Evolutionary conservation across 2,329 filamentous ascomycete species (phyloP), one percentile per base, ranked within the genome.

Genomic region (Xylariaceae sp.): DNA sequence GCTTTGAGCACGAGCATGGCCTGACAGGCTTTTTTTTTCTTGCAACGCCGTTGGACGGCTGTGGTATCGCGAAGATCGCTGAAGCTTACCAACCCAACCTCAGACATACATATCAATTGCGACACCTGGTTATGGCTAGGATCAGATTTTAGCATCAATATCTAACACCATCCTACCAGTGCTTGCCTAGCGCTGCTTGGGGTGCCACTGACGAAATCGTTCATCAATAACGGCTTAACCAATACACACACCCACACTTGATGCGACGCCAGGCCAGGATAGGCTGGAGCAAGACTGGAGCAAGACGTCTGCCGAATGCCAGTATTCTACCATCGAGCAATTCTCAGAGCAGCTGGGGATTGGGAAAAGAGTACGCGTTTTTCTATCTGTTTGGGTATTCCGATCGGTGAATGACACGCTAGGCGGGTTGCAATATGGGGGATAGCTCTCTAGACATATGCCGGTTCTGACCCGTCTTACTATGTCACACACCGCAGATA

Each of bases 401-500:
- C 24, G 37, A 23, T 11, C 29, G 36, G 30, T 35, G 16, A 46
- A 29, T 42, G 26, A 39, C n/a, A 43, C 20, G 27, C 26, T 20
- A 13, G 21, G 27, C 10, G 13, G 30, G 24, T 50, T 57, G 50
- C 41, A 54, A 54, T 39, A 57, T 57, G 54, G 54, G 39, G 40
- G 20, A 50, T 50, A 57, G 45, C 18, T 20, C 30, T 42, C 10
- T 50, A 50, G 42, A n/a, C 29, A 46, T 57, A 30, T 13, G 45
- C 54, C 41, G 54, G 49, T 37, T 37, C 33, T 48, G 43, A 48
- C 33, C 40, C 46, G 57, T 47, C 50, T 44, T 52, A 57, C 57
- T 57, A 59, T 59, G 57, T 57, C 57, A 48, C 36, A 53, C 42
- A 49, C 53, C 32, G 45, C 35, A 15, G 53, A 53, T 42, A 47